Conservation (phyloP, 2,329 filamentous ascomycete genomes). For the Coniosporium tulheliwenetii region DNA sequence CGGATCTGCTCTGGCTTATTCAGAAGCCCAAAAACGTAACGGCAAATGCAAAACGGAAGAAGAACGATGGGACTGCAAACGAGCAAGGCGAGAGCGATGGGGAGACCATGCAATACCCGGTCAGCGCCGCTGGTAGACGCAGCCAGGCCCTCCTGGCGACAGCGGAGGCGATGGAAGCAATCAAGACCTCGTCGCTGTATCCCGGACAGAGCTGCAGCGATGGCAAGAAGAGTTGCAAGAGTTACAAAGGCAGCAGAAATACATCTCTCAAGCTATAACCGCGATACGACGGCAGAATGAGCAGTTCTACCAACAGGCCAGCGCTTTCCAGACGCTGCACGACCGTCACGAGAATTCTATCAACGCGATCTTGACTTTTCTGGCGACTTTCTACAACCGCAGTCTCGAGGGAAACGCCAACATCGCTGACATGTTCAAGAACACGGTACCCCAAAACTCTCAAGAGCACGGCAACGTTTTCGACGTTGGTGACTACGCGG, state of each 20-base stretch:
- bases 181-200: constrained; percentile 35
- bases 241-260: constrained; percentile 70
- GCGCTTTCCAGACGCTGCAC: constrained; percentile 79
- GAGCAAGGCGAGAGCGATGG: constrained; percentile 59
- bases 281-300: constrained; percentile 75
- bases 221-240: constrained; percentile 69
- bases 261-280: constrained; percentile 70
- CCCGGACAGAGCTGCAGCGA: constrained; percentile 58
- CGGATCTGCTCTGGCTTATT: constrained; percentile 87
- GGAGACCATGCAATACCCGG: constrained; percentile 22
- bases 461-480: constrained; percentile 43
- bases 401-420: constrained; percentile 74
- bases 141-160: constrained; percentile 19
- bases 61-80: constrained; percentile 44
- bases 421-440: constrained; percentile 70
- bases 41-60: constrained; percentile 29
- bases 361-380: constrained; percentile 93
- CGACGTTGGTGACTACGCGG: constrained; percentile 41
- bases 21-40: constrained; percentile 76
- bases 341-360: constrained; percentile 97
- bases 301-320: constrained; percentile 73
- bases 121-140: constrained; percentile 19
- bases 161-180: constrained; percentile 24
- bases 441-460: constrained; percentile 48
- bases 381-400: constrained; percentile 91